Conservation (phyloP, 441 rosid genomes). For the Populus hybrid region DNA sequence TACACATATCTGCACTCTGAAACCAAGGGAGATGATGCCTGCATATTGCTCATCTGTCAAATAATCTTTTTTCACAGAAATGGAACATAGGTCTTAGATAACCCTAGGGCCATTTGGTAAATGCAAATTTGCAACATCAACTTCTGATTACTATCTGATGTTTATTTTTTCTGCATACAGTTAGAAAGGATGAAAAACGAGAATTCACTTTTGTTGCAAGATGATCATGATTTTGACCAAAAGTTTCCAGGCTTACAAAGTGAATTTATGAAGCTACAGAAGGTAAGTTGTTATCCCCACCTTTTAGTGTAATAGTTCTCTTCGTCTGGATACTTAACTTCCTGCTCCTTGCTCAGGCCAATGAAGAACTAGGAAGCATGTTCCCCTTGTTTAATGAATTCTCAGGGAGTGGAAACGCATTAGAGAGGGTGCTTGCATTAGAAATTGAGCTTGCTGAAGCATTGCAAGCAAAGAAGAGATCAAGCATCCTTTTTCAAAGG, state of each 20-base stretch:
- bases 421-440: constrained; percentile 90
- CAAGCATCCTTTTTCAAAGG: constrained; percentile 79
- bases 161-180: constrained; percentile 36
- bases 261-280: constrained; percentile 62
- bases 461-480: constrained; percentile 70
- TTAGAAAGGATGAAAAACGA: constrained; percentile 95
- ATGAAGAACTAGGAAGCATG: constrained; percentile 76
- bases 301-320: constrained; percentile 6
- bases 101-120: background rate
- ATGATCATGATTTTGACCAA: constrained; percentile 44
- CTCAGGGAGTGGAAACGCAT: constrained; percentile 60
- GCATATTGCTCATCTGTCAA: background rate
- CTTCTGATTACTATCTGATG: constrained; percentile 18
- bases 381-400: constrained; percentile 64
- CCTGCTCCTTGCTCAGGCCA: constrained; percentile 54
- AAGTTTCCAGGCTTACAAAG: constrained; percentile 67
- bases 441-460: constrained; percentile 95
- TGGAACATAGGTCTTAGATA: background rate
- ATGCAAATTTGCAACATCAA: constrained; percentile 7
- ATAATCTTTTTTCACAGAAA: constrained; percentile 12
- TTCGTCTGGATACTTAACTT: constrained; percentile 11
- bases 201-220: constrained; percentile 57
- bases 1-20: constrained; percentile 23
- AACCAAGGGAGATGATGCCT: constrained; percentile 2
- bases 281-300: constrained; percentile 41